Conservation (phyloP, 2,329 filamentous ascomycete genomes). For the Phialophora chinensis region DNA sequence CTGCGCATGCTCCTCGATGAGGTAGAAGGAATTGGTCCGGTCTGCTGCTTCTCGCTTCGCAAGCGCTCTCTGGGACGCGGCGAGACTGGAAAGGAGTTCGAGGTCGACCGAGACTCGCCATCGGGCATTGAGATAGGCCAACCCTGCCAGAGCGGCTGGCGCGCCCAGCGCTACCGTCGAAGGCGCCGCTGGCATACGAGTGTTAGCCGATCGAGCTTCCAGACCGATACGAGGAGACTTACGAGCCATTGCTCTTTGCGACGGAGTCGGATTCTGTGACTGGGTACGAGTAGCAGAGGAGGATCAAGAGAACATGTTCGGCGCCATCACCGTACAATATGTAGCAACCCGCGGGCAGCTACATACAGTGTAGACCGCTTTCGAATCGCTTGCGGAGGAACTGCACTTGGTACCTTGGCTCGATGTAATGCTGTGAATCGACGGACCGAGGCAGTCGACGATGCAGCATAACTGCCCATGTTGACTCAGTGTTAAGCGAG, state of each 20-base stretch:
- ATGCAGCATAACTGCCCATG: not conserved
- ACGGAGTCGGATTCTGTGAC: not conserved
- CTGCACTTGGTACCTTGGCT: slow-evolving; percentile 9
- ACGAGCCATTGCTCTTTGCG: slow-evolving; percentile 11
- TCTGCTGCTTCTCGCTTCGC: slow-evolving; percentile 60
- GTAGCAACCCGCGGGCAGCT: not conserved
- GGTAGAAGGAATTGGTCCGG: slow-evolving; percentile 74
- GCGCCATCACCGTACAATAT: not conserved
- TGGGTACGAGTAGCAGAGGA: not conserved
- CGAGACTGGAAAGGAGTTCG: slow-evolving; percentile 60
- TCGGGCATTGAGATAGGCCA: slow-evolving; percentile 81
- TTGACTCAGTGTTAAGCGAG: not conserved
- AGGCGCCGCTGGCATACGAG: slow-evolving; percentile 3
- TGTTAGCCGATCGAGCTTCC: slow-evolving; percentile 3
- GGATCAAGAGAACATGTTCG: not conserved
- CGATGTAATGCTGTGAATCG: not conserved
- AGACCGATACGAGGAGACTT: not conserved
- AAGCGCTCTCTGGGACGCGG: slow-evolving; percentile 53
- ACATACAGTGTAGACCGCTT: not conserved
- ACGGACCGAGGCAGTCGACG: slow-evolving; percentile 3
- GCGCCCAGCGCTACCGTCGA: slow-evolving; percentile 24
- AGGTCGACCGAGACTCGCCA: slow-evolving; percentile 70
- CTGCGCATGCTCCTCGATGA: slow-evolving; percentile 70
- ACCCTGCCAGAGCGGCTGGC: slow-evolving; percentile 64
- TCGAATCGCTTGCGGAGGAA: not conserved